phyloP scores from a whole-genome alignment of 805 yeast genomes.

The Candida ascalaphidarum region DNA sequence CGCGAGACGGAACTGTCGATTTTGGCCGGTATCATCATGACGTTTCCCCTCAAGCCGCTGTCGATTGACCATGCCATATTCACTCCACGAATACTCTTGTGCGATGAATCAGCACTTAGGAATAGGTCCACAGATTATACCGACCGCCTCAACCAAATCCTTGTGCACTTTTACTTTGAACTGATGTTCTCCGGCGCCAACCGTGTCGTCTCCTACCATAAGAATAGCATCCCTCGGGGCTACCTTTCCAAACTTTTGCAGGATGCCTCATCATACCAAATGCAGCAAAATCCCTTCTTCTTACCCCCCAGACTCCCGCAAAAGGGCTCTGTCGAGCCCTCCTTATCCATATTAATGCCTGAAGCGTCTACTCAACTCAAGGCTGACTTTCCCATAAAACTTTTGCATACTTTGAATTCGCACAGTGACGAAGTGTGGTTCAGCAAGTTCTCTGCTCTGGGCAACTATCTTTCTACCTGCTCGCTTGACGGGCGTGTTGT shows the following conservation, averaged over 20 bases:
- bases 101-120: too few species aligned
- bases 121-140: too few species aligned
- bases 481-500: slow-evolving; percentile 58
- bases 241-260: background rate
- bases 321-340: background rate
- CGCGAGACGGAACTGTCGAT: background rate
- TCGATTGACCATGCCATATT: background rate
- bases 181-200: too few species aligned
- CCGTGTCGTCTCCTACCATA: too few species aligned
- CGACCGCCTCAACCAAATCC: too few species aligned
- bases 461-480: slow-evolving; percentile 68
- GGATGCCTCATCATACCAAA: background rate
- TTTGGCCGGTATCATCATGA: background rate
- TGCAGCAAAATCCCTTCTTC: slow-evolving; percentile 5
- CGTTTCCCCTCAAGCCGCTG: background rate
- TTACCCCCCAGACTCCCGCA: too few species aligned
- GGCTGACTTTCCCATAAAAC: slow-evolving; percentile 36
- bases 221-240: too few species aligned
- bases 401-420: slow-evolving; percentile 36
- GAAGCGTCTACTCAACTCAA: background rate
- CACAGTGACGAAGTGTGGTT: slow-evolving; percentile 83
- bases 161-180: too few species aligned
- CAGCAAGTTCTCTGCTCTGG: slow-evolving; percentile 68
- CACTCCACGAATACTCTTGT: too few species aligned
- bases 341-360: background rate